Evolutionary conservation across 225 moss, liverwort and hornwort species (phyloP), one percentile per base, ranked within the genome.

Genomic region (Rhytidiadelphus loreus): DNA sequence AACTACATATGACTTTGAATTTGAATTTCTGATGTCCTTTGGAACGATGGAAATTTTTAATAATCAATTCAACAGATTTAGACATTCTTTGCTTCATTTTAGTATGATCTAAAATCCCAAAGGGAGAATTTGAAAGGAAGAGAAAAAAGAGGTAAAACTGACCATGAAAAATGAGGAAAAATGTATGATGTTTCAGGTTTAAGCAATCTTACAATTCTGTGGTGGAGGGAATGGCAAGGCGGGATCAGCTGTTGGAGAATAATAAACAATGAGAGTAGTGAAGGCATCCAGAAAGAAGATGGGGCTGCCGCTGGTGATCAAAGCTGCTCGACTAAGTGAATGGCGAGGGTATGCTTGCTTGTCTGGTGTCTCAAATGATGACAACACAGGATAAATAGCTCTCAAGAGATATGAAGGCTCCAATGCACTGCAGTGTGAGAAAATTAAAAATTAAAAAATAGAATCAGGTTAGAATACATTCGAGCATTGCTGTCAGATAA

Each of bases 221-320:
- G 99, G 97, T n/a, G 99, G 99, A 88, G 99, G 99, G 82, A 97
- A 99, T 35, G 99, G 96, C 88, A 99, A 91, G 50, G 96, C 91
- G 32, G 95, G 99, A 87, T 99, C 99, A 70, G 96, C 99, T 56
- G 96, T 99, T 50, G 99, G 93, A 65, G 99, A 94, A 84, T 99
- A 99, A 90, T 99, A 99, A 71, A 99, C 99, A 87, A 99, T 95
- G 43, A 99, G 95, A n/a, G 96, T 93, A 23, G 99, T 99, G 69
- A 96, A 99, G 46, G 99, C 96, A 89, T 99, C 99, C 93, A 99
- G 87, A 87, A 99, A 99, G 90, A 99, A 99, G 77, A 99, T 99
- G 71, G 99, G 99, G 89, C 97, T 97, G 89, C 97, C 99, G 92
- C 99, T 97, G 57, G 99, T 97, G 70, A 99, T 97, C 79, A 99